phyloP scores from a whole-genome alignment of 169 alveolate species.

The Plasmodium sp. region DNA sequence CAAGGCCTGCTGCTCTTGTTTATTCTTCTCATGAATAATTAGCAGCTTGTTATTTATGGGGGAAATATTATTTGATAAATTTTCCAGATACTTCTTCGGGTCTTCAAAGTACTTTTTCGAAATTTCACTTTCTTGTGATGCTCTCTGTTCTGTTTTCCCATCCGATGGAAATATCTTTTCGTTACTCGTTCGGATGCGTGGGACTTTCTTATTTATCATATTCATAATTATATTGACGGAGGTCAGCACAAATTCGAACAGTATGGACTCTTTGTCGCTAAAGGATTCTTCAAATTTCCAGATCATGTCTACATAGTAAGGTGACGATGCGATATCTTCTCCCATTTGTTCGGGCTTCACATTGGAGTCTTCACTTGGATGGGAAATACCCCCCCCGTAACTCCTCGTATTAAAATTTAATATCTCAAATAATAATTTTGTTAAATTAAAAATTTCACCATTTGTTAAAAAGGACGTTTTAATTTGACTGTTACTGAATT shows the following conservation, averaged over 20 bases:
- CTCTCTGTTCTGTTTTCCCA: background rate
- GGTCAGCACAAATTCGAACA: slow-evolving; percentile 58
- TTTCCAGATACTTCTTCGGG: slow-evolving; percentile 25
- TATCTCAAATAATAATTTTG: slow-evolving; percentile 53
- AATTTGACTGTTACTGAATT: slow-evolving; percentile 32
- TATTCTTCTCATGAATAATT: slow-evolving; percentile 31
- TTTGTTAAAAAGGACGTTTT: slow-evolving; percentile 17
- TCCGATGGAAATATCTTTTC: background rate
- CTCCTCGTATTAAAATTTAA: slow-evolving; percentile 41
- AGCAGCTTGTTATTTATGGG: slow-evolving; percentile 29
- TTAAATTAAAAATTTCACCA: slow-evolving; percentile 49
- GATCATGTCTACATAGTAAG: background rate
- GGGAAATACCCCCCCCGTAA: background rate
- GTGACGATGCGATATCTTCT: background rate
- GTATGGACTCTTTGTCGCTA: slow-evolving; percentile 39
- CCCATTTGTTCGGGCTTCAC: background rate
- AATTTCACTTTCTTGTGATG: background rate
- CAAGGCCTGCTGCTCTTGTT: slow-evolving; percentile 41
- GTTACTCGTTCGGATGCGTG: background rate
- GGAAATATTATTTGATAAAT: slow-evolving; percentile 5
- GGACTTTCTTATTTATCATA: slow-evolving; percentile 28
- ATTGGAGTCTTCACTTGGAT: background rate
- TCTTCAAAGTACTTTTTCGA: slow-evolving; percentile 10
- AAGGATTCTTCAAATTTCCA: slow-evolving; percentile 64
- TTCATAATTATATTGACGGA: slow-evolving; percentile 49